A percentile compares a stretch with the other conserved stretches of the same genome.
Evolutionary conservation across 1,284 basidiomycete genomes (phyloP).

Genomic region (Phlebopus sp.): DNA sequence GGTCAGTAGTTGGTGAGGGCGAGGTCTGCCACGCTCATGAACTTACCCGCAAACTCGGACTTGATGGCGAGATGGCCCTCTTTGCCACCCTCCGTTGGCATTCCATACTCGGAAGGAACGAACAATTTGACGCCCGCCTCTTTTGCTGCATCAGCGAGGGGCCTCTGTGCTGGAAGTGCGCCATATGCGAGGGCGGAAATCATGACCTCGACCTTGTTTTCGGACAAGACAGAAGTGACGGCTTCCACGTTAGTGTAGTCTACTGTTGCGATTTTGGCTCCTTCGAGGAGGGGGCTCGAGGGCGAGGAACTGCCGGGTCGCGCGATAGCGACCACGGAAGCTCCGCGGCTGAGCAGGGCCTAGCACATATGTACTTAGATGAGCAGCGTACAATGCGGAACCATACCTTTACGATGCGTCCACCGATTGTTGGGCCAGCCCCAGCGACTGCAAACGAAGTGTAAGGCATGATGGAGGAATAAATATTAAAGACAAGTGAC

Average conservation of each 20-base stretch:
- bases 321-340: constrained; percentile 24
- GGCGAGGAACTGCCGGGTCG: constrained; percentile 24
- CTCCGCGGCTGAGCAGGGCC: constrained; percentile 20
- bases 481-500: neutral
- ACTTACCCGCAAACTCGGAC: constrained; percentile 26
- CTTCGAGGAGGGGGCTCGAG: constrained; percentile 20
- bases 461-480: constrained; percentile 24
- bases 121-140: constrained; percentile 37
- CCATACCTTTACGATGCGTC: constrained; percentile 28
- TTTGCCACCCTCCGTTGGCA: constrained; percentile 26
- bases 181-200: constrained; percentile 31
- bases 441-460: constrained; percentile 31
- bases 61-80: constrained; percentile 24
- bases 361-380: neutral
- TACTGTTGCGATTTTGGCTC: constrained; percentile 27
- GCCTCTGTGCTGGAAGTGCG: constrained; percentile 29
- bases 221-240: constrained; percentile 29
- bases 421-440: constrained; percentile 30
- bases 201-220: constrained; percentile 35
- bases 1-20: constrained; percentile 1
- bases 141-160: constrained; percentile 37
- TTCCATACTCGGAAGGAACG: constrained; percentile 40
- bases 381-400: neutral
- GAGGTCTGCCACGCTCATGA: neutral
- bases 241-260: constrained; percentile 32